Percentiles rank a stretch among this genome's conserved stretches.
These are phyloP conservation scores for Penstemon barbatus DNA, from an alignment of 257 asterid genomes.

Conservation along the genomic window DNA sequence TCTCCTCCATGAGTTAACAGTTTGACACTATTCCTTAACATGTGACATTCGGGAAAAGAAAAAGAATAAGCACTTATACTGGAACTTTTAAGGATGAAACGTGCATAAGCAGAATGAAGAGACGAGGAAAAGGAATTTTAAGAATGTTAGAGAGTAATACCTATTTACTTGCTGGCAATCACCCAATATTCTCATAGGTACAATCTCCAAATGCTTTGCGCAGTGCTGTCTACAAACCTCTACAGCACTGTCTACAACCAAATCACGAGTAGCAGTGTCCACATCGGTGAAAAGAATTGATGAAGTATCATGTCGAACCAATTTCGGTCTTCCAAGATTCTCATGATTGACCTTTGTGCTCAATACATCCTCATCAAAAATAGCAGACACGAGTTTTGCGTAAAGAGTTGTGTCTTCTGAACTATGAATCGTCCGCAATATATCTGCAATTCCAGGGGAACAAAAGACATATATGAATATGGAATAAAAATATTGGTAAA, in stretches of 20 bases:
- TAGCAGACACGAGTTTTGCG: constrained; percentile 76
- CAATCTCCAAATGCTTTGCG: constrained; percentile 85
- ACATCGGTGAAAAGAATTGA: constrained; percentile 54
- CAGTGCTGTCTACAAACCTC: constrained; percentile 76
- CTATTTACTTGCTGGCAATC: constrained; percentile 58
- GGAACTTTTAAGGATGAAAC: constrained; percentile 18
- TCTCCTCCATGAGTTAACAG: constrained; percentile 90
- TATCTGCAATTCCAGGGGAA: constrained; percentile 52
- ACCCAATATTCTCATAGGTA: constrained; percentile 72
- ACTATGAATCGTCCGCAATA: constrained; percentile 72
- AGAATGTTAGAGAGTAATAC: constrained; percentile 36
- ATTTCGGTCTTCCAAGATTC: constrained; percentile 57
- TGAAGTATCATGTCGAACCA: constrained; percentile 54
- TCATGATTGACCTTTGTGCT: constrained; percentile 49
- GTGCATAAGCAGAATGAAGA: constrained; percentile 5
- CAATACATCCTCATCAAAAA: constrained; percentile 69
- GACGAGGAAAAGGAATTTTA: constrained; percentile 1
- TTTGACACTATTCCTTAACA: constrained; percentile 64
- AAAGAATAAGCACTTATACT: constrained; percentile 22
- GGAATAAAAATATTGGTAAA: constrained; percentile 24
- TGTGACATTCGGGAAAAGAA: constrained; percentile 19
- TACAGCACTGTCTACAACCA: constrained; percentile 55
- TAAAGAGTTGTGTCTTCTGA: constrained; percentile 73
- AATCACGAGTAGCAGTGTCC: constrained; percentile 68
- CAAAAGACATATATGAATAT: constrained; percentile 23